Evolutionary conservation across 495 filamentous ascomycete genomes (phyloP), one percentile per base, ranked within the genome.

Genomic region (Hypoxylon crocopeplum): DNA sequence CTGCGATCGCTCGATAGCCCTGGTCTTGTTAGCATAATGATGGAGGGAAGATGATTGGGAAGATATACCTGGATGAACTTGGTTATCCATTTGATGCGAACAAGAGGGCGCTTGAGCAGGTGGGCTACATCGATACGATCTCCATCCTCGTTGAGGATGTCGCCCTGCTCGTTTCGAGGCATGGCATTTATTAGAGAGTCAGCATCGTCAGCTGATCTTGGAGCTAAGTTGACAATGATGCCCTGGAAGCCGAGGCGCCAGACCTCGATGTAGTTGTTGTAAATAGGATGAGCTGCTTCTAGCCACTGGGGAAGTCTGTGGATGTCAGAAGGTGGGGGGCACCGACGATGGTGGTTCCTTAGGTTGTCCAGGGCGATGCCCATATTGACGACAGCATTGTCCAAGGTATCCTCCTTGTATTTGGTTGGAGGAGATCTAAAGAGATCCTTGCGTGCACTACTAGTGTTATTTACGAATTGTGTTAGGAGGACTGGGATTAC

Each of bases 161-260:
- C 89, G 7, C 91, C 92, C 48, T 91, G 82, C 53, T 87, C 85
- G 59, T 95, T 89, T 44, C 86, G 79, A 39, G 88, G 85, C 72
- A 94, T 76, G 16, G 87, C 86, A 66, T 89, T 82, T 57, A 90
- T 79, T 22, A 89, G 76, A 2, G 86, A 59, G 76, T 86, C 62
- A 71, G 80, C 51, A 67, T 80, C 72, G 74, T 84, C 66, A 56
- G 66, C 59, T 32, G 81, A 79, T 13, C 82, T 82, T 7, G 92
- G 88, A 7, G 91, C 92, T 20, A 99, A 82, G 64, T 94, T 97
- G 64, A 99, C 89, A 48, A 98, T 88, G 16, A 98, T 86, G 72
- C 95, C 93, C 64, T 96, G 88, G 73, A 99, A 99, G 3, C 94
- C 94, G 48, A 97, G 82, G 40, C 93, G 82, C 94, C 94, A 99